Evolutionary conservation across 1,284 basidiomycete genomes (phyloP).

Genomic region (Fomitopsis palustris): DNA sequence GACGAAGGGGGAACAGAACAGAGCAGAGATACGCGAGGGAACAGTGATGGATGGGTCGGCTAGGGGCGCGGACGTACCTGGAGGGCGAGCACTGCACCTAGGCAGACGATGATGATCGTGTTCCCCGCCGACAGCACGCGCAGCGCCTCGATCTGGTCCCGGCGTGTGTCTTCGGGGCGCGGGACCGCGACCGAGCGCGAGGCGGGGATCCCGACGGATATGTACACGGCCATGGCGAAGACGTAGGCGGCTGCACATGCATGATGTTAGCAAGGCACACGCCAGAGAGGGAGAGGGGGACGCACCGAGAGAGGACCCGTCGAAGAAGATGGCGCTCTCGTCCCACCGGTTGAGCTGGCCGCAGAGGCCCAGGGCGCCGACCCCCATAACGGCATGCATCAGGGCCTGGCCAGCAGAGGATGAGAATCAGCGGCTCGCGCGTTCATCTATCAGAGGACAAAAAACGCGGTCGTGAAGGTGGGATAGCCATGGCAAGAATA

Average conservation of each 20-base stretch:
- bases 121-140: constrained; percentile 81
- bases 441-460: background rate
- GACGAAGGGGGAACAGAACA: constrained; percentile 10
- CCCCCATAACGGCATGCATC: constrained; percentile 76
- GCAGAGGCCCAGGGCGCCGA: constrained; percentile 71
- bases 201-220: constrained; percentile 74
- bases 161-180: constrained; percentile 48
- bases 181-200: constrained; percentile 71
- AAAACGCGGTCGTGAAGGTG: background rate
- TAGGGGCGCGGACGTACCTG: constrained; percentile 50
- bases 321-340: constrained; percentile 90
- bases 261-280: background rate
- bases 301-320: constrained; percentile 80
- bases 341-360: constrained; percentile 83
- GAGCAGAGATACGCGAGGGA: constrained; percentile 10
- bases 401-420: constrained; percentile 52
- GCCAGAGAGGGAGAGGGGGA: constrained; percentile 3
- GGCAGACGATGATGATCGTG: constrained; percentile 69
- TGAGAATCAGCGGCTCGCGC: background rate
- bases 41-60: constrained; percentile 3
- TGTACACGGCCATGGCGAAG: constrained; percentile 74
- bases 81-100: constrained; percentile 61
- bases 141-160: constrained; percentile 74
- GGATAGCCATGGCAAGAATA: background rate
- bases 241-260: constrained; percentile 60